A percentile compares a stretch with the other conserved stretches of the same genome.
These are phyloP conservation scores for Limonium bicolor DNA, from an alignment of 148 eudicot species.

Conservation along the genomic window DNA sequence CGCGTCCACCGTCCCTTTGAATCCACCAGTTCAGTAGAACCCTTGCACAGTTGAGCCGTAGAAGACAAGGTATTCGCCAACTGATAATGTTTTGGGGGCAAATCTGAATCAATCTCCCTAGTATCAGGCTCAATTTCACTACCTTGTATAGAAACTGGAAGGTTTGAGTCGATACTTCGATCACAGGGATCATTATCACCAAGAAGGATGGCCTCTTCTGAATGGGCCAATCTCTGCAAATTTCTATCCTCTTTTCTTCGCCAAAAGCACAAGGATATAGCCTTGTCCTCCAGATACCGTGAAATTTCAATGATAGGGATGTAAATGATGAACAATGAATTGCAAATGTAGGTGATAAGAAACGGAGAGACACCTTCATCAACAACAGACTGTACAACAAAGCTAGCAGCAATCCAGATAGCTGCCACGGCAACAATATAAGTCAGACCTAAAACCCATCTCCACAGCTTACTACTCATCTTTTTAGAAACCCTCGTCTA, in stretches of 20 bases:
- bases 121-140: slow-evolving; percentile 5
- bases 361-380: slow-evolving; percentile 87
- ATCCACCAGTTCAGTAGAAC: slow-evolving; percentile 28
- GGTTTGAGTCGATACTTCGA: slow-evolving; percentile 11
- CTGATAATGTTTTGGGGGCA: slow-evolving; percentile 2
- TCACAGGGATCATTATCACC: slow-evolving; percentile 11
- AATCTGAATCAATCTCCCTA: slow-evolving; percentile 2
- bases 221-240: slow-evolving; percentile 21
- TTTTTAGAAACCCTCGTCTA: too few relatives aligned
- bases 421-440: slow-evolving; percentile 75
- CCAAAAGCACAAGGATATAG: slow-evolving; percentile 51
- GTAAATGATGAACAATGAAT: slow-evolving; percentile 66
- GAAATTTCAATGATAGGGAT: slow-evolving; percentile 67
- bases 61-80: slow-evolving; percentile 2
- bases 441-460: slow-evolving; percentile 72
- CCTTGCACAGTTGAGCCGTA: slow-evolving; percentile 6
- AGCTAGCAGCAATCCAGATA: slow-evolving; percentile 99
- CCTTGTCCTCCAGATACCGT: slow-evolving; percentile 53
- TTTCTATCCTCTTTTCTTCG: slow-evolving; percentile 6
- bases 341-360: slow-evolving; percentile 89
- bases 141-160: slow-evolving; percentile 7
- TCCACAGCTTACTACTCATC: slow-evolving; percentile 61
- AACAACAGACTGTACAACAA: slow-evolving; percentile 88
- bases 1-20: slow-evolving; percentile 93
- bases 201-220: slow-evolving; percentile 60